These are phyloP conservation scores for Corylus americana DNA, from an alignment of 306 rosid genomes.

Conservation along the genomic window DNA sequence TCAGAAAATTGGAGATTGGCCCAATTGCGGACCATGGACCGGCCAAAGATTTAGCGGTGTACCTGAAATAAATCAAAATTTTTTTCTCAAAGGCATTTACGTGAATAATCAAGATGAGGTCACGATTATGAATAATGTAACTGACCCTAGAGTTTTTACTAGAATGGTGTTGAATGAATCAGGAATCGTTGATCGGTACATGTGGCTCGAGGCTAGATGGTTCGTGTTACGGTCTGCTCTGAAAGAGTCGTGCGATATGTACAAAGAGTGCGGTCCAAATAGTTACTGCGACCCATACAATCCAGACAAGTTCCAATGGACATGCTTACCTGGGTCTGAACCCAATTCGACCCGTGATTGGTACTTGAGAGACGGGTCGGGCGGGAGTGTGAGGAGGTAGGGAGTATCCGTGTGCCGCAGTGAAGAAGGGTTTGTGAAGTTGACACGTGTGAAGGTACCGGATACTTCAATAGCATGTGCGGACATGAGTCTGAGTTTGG, in stretches of 20 bases:
- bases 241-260: conserved; percentile 42
- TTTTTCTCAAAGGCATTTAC: conserved; percentile 19
- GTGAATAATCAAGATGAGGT: conserved; percentile 19
- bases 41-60: conserved; percentile 32
- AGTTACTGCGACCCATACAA: conserved; percentile 53
- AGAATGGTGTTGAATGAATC: conserved; percentile 27
- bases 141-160: conserved; percentile 15
- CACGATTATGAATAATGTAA: conserved; percentile 12
- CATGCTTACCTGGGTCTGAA: conserved; percentile 60
- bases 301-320: conserved; percentile 36
- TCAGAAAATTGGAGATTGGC: too few species aligned
- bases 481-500: conserved; percentile 26
- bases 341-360: conserved; percentile 49
- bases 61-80: conserved; percentile 26
- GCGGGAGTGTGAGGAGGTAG: conserved; percentile 58
- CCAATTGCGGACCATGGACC: conserved; percentile 29
- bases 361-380: conserved; percentile 54
- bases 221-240: conserved; percentile 42
- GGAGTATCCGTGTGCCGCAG: conserved; percentile 51
- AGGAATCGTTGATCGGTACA: conserved; percentile 28
- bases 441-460: conserved; percentile 54
- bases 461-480: conserved; percentile 52
- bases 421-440: conserved; percentile 69
- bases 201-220: conserved; percentile 51
- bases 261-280: conserved; percentile 48